These are phyloP conservation scores for sorghum (Sorghum bicolor) DNA, from an alignment of 176 grass and related monocot species.

Conservation along the genomic window DNA sequence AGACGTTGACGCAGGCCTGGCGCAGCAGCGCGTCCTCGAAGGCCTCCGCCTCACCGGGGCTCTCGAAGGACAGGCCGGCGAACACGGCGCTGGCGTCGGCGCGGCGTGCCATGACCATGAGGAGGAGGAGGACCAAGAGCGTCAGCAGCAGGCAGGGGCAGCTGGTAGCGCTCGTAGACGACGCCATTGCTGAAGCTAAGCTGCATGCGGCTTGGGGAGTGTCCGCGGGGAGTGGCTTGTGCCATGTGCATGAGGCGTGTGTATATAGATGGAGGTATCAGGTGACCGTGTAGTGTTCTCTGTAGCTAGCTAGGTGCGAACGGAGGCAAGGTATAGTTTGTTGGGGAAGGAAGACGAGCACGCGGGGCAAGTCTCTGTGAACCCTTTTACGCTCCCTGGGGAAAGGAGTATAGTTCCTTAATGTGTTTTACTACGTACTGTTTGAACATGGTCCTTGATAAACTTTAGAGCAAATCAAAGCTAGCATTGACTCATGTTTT, in stretches of 20 bases:
- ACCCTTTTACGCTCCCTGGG: not conserved
- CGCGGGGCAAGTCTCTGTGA: not conserved
- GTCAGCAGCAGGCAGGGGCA: not conserved
- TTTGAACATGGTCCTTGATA: not conserved
- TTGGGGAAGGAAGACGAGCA: conserved; percentile 42
- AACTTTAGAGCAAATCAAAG: not conserved
- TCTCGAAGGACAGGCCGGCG: conserved; percentile 26
- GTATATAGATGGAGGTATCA: conserved; percentile 33
- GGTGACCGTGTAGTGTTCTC: not conserved
- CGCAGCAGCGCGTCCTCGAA: conserved; percentile 73
- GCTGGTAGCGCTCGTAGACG: not conserved
- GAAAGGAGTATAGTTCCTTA: not conserved
- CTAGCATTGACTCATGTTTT: not conserved
- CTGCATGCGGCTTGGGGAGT: not conserved
- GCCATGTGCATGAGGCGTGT: not conserved
- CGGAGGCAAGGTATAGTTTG: conserved; percentile 83
- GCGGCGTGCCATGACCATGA: not conserved
- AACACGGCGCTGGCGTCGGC: conserved; percentile 23
- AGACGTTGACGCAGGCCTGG: conserved; percentile 84
- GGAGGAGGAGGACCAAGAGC: conserved; percentile 24
- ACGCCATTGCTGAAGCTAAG: conserved; percentile 21
- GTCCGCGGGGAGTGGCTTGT: not conserved
- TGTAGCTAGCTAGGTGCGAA: conserved; percentile 7
- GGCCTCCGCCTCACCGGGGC: conserved; percentile 55
- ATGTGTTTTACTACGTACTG: not conserved